Conservation (phyloP, 441 rosid species). For the Gossypium lobatum region DNA sequence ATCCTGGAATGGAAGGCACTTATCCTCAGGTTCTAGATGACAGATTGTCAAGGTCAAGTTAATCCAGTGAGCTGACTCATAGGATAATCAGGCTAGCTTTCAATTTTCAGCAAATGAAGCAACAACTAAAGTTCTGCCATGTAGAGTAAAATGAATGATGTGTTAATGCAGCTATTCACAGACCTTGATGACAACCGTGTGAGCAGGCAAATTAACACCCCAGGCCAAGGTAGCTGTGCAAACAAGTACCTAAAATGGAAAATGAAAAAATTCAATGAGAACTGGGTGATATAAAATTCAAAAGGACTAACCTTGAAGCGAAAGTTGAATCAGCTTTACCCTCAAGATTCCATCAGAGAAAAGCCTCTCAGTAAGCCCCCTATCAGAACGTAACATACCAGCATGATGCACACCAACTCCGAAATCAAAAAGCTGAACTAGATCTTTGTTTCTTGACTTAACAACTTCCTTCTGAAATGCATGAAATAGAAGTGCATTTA, state of each 20-base stretch:
- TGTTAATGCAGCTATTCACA: conserved; percentile 14
- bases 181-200: conserved; percentile 97
- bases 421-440: conserved; percentile 68
- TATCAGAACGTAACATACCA: conserved; percentile 94
- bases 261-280: conserved; percentile 18
- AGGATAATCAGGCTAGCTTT: background rate
- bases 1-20: background rate
- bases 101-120: background rate
- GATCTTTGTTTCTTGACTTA: conserved; percentile 96
- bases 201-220: conserved; percentile 99
- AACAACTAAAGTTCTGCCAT: conserved; percentile 3
- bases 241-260: conserved; percentile 74
- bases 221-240: conserved; percentile 99
- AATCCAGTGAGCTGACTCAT: background rate
- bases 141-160: background rate
- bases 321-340: conserved; percentile 34
- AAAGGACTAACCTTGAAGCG: conserved; percentile 19
- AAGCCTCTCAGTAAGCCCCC: conserved; percentile 90
- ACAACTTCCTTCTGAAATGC: conserved; percentile 72
- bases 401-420: conserved; percentile 97
- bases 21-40: background rate
- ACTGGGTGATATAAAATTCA: conserved; percentile 10
- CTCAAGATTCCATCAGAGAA: conserved; percentile 91
- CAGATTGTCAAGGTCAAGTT: background rate
- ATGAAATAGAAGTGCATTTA: conserved; percentile 18